These are phyloP conservation scores for Chaetomium tenue DNA, from an alignment of 495 filamentous ascomycete genomes.

Conservation along the genomic window DNA sequence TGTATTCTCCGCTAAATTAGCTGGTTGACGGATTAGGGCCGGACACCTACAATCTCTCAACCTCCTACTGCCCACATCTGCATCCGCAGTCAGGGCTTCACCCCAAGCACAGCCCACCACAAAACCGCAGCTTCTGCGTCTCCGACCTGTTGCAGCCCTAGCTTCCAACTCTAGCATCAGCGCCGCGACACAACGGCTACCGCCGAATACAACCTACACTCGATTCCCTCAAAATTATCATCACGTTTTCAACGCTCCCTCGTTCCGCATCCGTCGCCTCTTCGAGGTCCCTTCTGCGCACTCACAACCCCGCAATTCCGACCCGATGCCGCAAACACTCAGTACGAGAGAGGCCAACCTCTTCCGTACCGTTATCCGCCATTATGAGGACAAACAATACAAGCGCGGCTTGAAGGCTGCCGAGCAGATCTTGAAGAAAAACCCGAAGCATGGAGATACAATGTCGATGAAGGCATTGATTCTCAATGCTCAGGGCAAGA, in stretches of 20 bases:
- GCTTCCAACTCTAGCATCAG: not conserved
- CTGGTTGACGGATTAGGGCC: not conserved
- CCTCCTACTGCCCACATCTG: not conserved
- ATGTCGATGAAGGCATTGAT: constrained; percentile 99
- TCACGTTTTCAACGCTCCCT: not conserved
- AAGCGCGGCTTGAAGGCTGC: constrained; percentile 94
- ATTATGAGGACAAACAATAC: constrained; percentile 97
- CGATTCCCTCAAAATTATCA: too few relatives aligned
- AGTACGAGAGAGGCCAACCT: constrained; percentile 86
- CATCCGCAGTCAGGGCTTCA: not conserved
- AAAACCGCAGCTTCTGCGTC: constrained; percentile 3
- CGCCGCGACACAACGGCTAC: not conserved
- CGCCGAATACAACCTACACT: not conserved
- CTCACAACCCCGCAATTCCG: constrained; percentile 12
- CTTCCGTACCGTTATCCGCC: constrained; percentile 89
- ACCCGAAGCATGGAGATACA: constrained; percentile 95
- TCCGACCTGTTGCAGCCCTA: not conserved
- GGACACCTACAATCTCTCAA: not conserved
- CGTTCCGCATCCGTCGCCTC: not conserved
- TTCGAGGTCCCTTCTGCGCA: not conserved
- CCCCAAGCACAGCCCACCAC: constrained; percentile 1
- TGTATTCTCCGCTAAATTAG: not conserved
- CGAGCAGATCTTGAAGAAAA: constrained; percentile 90
- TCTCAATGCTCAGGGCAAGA: constrained; percentile 84
- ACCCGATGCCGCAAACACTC: constrained; percentile 75